Evolutionary conservation across 192 early-diverging fungal genomes (phyloP), one percentile per base, ranked within the genome.

Genomic region (Coemansia umbellata): DNA sequence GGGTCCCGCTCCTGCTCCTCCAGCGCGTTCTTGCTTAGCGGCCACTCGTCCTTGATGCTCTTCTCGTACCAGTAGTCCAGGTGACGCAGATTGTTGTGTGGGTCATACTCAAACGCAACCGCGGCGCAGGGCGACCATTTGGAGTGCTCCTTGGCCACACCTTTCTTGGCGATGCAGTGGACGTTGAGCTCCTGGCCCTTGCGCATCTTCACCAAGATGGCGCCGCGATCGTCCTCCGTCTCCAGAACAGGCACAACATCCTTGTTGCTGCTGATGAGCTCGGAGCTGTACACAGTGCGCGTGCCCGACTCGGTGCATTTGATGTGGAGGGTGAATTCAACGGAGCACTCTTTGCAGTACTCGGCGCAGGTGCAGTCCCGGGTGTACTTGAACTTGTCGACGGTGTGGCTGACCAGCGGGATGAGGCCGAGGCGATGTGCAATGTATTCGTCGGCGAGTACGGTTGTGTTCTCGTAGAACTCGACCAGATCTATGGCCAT

Each of bases 401-500:
- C 89, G 45, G 84, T 85, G 24, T 81, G 81, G 37, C 91, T 93
- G 37, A 84, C 79, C 47, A 98, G 74, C 2, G 96, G 93, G 17
- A 98, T 89, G 76, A 98, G 80, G 31, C 96, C 96, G 39, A 98
- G 78, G 23, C 96, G 82, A 68, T 98, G 96, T 5, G 93, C 89
- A 47, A 98, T 78, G 65, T 92, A 95, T 64, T 98, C 96, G 77
- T 98, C 96, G 5, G 93, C 86, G 7, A 98, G 80, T 11, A 95
- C 91, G 1, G 92, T 87, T 24, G 91, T 90, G 78, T 98, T 98
- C 8, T 80, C 82, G 47, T 92, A 87, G 64, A 98, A 89, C 58
- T 97, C 87, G 14, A 98, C 96, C 80, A 95, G 81, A 59, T 98
- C 96, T 44, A 98, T 97, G 5, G 96, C 96, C 85, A 98, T 92